Conservation (phyloP, 2,329 filamentous ascomycete species). For the Albifimbria verrucaria region DNA sequence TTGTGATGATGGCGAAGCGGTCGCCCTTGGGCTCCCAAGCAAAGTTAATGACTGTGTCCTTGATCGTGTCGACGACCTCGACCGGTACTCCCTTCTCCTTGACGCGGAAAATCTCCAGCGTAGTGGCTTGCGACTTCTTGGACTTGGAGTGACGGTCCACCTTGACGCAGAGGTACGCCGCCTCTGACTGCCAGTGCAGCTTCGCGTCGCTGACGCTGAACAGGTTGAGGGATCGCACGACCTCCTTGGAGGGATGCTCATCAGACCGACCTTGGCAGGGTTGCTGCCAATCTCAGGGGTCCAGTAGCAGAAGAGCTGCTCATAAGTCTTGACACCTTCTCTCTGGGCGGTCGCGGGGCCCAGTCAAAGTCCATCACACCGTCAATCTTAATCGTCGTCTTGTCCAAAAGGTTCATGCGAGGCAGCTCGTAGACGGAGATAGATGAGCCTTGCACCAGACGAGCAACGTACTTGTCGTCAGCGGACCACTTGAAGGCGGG, state of each 20-base stretch:
- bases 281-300: conserved; percentile 97
- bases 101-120: conserved; percentile 96
- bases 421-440: conserved; percentile 91
- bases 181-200: conserved; percentile 97
- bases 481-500: conserved; percentile 99
- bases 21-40: conserved; percentile 99
- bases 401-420: conserved; percentile 85
- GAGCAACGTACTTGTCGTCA: conserved; percentile 94
- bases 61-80: conserved; percentile 95
- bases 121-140: conserved; percentile 96
- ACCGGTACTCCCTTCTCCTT: conserved; percentile 97
- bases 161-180: conserved; percentile 93
- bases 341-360: conserved; percentile 82
- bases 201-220: conserved; percentile 98
- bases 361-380: conserved; percentile 98
- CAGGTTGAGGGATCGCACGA: conserved; percentile 90
- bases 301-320: conserved; percentile 98
- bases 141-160: conserved; percentile 98
- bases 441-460: conserved; percentile 80
- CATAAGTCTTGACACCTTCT: conserved; percentile 84
- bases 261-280: conserved; percentile 92
- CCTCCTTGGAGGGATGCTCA: conserved; percentile 92
- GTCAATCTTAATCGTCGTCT: conserved; percentile 92
- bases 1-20: conserved; percentile 95
- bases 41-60: conserved; percentile 99